phyloP scores from a whole-genome alignment of 2,329 filamentous ascomycete species.

The Trichoderma endophyticum region DNA sequence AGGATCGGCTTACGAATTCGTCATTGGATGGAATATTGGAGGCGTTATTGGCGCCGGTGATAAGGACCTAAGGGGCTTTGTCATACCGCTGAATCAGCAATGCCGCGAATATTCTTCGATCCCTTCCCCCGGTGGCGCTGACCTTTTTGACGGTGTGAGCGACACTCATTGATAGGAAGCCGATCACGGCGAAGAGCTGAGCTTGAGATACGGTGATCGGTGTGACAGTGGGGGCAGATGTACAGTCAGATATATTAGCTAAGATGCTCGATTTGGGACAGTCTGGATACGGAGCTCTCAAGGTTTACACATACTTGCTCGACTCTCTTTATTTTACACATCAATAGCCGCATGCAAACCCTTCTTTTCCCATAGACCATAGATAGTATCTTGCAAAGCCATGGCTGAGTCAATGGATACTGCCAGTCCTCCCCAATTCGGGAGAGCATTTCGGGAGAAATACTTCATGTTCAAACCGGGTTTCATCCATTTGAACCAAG shows the following conservation, averaged over 20 bases:
- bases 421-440: neutral
- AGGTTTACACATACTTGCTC: neutral
- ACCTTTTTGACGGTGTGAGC: neutral
- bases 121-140: neutral
- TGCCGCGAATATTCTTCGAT: neutral
- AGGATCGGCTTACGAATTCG: neutral
- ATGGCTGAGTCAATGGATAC: neutral
- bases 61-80: neutral
- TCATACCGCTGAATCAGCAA: constrained; percentile 17
- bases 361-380: fast-evolving
- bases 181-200: neutral
- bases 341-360: neutral
- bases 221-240: neutral
- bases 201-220: neutral
- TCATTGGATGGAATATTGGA: neutral
- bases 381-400: neutral
- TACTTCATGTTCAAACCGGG: constrained; percentile 15
- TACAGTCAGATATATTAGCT: neutral
- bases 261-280: neutral
- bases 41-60: neutral
- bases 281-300: neutral
- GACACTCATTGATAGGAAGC: neutral
- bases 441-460: constrained; percentile 2
- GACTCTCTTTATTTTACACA: neutral
- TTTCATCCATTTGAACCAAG: constrained; percentile 10